A percentile compares a stretch with the other conserved stretches of the same genome.
These are phyloP conservation scores for Phlebiopsis flavidoalba DNA, from an alignment of 768 basidiomycete genomes.

Conservation along the genomic window DNA sequence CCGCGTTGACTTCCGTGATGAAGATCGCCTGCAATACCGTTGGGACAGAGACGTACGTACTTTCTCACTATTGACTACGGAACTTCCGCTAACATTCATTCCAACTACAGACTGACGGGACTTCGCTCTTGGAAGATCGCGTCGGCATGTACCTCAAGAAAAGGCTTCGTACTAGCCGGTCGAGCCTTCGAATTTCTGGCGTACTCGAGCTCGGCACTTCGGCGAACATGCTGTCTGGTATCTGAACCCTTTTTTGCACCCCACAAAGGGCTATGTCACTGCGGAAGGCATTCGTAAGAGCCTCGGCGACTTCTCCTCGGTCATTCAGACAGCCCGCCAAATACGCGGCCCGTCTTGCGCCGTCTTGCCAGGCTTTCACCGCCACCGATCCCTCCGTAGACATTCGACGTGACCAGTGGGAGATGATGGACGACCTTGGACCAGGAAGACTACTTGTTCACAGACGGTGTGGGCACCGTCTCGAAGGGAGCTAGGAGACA, in stretches of 20 bases:
- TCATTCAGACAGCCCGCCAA: constrained; percentile 55
- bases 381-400: constrained; percentile 71
- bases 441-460: constrained; percentile 43
- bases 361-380: constrained; percentile 81
- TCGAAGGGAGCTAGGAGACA: constrained; percentile 49
- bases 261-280: constrained; percentile 39
- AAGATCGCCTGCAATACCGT: constrained; percentile 68
- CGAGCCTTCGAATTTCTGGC: constrained; percentile 75
- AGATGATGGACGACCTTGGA: constrained; percentile 54
- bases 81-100: neutral
- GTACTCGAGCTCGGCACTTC: constrained; percentile 74
- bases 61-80: neutral
- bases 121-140: constrained; percentile 20
- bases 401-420: constrained; percentile 55
- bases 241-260: constrained; percentile 54
- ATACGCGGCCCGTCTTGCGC: constrained; percentile 75
- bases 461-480: constrained; percentile 81
- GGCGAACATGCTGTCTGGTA: constrained; percentile 85
- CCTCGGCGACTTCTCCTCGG: constrained; percentile 63
- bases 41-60: constrained; percentile 57
- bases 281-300: constrained; percentile 54
- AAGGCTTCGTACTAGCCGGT: constrained; percentile 69
- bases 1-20: constrained; percentile 81
- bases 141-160: constrained; percentile 28
- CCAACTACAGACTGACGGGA: constrained; percentile 21